A percentile compares a stretch with the other conserved stretches of the same genome.
These are phyloP conservation scores for Melastoma candidum DNA, from an alignment of 441 rosid species.

Conservation along the genomic window DNA sequence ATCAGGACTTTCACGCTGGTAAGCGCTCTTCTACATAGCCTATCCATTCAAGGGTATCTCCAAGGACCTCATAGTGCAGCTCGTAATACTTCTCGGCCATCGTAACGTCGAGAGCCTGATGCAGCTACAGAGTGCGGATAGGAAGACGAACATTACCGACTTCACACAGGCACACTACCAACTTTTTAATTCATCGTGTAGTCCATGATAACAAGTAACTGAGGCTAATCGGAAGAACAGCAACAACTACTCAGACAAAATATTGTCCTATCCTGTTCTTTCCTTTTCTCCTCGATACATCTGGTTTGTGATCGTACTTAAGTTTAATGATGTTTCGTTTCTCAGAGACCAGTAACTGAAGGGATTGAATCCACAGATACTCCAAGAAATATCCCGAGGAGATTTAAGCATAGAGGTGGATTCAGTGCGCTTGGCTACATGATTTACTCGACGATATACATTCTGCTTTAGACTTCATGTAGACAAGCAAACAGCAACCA, in stretches of 20 bases:
- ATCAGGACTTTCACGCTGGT: conserved; percentile 65
- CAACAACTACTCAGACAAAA: neutral
- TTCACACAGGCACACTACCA: conserved; percentile 32
- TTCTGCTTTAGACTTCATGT: too few relatives aligned
- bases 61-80: conserved; percentile 53
- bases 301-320: neutral
- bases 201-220: too few relatives aligned
- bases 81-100: conserved; percentile 67
- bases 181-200: neutral
- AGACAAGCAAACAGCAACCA: too few relatives aligned
- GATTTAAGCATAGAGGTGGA: too few relatives aligned
- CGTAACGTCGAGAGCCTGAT: conserved; percentile 57
- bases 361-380: too few relatives aligned
- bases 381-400: too few relatives aligned
- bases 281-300: neutral
- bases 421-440: too few relatives aligned
- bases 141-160: conserved; percentile 41
- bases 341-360: conserved; percentile 29
- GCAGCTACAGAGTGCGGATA: conserved; percentile 40
- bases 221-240: neutral
- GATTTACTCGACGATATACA: too few relatives aligned
- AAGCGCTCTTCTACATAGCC: conserved; percentile 17
- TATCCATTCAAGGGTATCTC: conserved; percentile 77
- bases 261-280: too few relatives aligned
- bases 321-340: conserved; percentile 7